phyloP scores from a whole-genome alignment of 257 asterid species.

The Nicotiana sylvestris region DNA sequence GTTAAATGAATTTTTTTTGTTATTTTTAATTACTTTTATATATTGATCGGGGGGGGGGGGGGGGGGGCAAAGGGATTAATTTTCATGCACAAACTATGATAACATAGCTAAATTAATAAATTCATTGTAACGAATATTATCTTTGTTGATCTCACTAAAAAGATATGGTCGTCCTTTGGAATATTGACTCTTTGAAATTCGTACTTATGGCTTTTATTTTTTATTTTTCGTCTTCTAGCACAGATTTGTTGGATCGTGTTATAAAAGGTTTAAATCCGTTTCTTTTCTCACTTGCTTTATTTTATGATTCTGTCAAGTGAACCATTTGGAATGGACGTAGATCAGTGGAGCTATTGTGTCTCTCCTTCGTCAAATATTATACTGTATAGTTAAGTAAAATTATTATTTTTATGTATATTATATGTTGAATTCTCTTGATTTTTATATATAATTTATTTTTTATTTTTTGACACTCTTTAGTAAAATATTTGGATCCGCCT shows the following conservation, averaged over 20 bases:
- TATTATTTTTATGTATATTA: too few relatives aligned
- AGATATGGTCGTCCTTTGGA: neutral
- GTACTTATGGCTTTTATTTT: neutral
- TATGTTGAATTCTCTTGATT: too few relatives aligned
- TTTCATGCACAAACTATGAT: neutral
- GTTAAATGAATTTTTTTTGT: neutral
- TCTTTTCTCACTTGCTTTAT: neutral
- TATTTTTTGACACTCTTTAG: too few relatives aligned
- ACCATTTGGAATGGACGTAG: neutral
- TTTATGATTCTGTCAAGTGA: neutral
- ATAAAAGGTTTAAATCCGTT: neutral
- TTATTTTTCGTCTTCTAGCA: neutral
- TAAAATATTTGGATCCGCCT: too few relatives aligned
- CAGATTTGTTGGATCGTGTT: neutral
- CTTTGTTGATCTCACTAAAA: neutral
- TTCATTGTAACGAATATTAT: neutral
- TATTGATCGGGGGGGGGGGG: neutral
- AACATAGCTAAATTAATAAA: neutral
- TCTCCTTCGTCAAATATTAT: too few relatives aligned
- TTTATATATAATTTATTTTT: accelerated
- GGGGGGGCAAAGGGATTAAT: neutral
- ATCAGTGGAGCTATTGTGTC: too few relatives aligned
- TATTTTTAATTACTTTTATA: neutral
- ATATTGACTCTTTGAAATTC: conserved; percentile 6
- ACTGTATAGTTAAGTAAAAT: too few relatives aligned